Base-by-base conservation (phyloP, 169 alveolate genomes). In the Cardiosporidium cionae region DNA sequence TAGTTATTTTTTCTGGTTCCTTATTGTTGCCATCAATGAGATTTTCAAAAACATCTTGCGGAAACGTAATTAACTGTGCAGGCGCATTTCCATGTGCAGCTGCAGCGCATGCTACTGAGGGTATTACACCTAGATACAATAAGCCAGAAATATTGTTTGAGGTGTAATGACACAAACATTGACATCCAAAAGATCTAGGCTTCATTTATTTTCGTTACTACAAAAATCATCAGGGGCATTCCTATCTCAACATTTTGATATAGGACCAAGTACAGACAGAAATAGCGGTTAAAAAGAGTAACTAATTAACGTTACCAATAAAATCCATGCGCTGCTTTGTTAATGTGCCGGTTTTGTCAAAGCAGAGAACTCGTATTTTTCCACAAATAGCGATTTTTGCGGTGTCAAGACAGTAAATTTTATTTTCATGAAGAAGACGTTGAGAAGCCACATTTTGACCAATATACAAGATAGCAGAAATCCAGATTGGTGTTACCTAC, bases 301-400 rank as follows among this genome's bases (percentile, higher is more conserved):
- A 69, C 25, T 75, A 63, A 3, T 33, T 52, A 32, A 52, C 35
- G 0, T 7, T 36, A 65, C 84, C 84, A 22, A 65, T 29, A 69
- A 70, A 78, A 16, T 78, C 65, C 58, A 78, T 7, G 35, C 70
- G 65, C 7, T 71, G 52, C 69, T 78, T 58, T 31, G 84, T 78
- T 31, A 78, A 65, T 2, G 84, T 78, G 37, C 84, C 84, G 31
- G 84, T 78, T 35, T 78, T 78, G 58, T 78, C 84, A 65, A 78
- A 78, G 75, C 80, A 70, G 35, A 78, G 65, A 33, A 93, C 86
- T 33, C 96, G 83, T 4, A 96, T 91, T 79, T 95, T 95, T 6
- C 99, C 99, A 58, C 98, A 94, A 1, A 95, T 87, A 70, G 97
- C 96, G 16, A 97, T 92, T 62, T 98, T 85, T 7, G 96, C 94